phyloP scores from a whole-genome alignment of 306 rosid genomes.

The Echinosophora koreensis region DNA sequence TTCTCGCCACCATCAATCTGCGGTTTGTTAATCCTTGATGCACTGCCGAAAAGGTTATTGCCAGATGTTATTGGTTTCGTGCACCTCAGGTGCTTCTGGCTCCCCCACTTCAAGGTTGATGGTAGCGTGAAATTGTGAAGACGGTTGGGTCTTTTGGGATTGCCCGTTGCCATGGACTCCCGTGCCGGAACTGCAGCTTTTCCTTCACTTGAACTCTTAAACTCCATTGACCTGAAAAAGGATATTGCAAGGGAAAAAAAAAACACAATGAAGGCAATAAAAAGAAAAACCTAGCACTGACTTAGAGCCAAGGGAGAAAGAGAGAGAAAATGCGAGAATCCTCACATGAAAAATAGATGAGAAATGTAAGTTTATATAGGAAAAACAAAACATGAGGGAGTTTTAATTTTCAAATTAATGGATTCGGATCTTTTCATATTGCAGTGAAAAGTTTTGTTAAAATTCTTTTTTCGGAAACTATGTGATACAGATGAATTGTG shows the following conservation, averaged over 20 bases:
- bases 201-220: constrained; percentile 25
- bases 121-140: constrained; percentile 78
- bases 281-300: background rate
- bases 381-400: constrained; percentile 33
- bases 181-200: constrained; percentile 31
- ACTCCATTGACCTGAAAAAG: constrained; percentile 54
- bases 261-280: background rate
- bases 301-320: no score
- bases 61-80: no score
- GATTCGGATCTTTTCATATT: background rate
- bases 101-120: no score
- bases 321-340: background rate
- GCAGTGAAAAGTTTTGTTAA: no score
- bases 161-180: constrained; percentile 56
- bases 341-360: constrained; percentile 43
- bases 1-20: no score
- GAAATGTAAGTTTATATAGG: constrained; percentile 52
- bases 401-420: constrained; percentile 60
- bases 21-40: no score
- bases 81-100: no score
- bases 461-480: no score
- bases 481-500: no score
- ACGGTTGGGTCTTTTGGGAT: constrained; percentile 61
- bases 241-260: no score
- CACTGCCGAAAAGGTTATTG: no score